Evolutionary conservation across 176 grass and related monocot genomes (phyloP).

Genomic region (Leersia perrieri): DNA sequence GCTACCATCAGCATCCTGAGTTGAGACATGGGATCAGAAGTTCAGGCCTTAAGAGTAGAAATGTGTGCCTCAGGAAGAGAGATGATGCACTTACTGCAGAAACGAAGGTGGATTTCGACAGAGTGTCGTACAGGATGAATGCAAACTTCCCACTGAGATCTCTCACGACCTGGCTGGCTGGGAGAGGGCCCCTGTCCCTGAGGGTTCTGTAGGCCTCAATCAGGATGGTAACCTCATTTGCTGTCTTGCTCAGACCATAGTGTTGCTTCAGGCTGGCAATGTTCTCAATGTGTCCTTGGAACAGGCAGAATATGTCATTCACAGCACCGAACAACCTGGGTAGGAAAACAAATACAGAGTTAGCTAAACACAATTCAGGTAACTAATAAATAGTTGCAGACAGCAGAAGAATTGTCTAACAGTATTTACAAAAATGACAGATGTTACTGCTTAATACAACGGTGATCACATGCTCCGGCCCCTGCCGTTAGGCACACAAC

Average conservation of each 20-base stretch:
- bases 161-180: slow-evolving; percentile 90
- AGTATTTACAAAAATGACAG: not conserved
- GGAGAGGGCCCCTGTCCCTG: slow-evolving; percentile 80
- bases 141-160: slow-evolving; percentile 78
- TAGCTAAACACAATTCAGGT: not conserved
- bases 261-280: slow-evolving; percentile 83
- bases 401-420: not conserved
- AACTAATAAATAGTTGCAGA: not conserved
- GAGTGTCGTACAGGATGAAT: slow-evolving; percentile 77
- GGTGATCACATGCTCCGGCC: not conserved
- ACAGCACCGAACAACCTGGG: slow-evolving; percentile 73
- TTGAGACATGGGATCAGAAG: not conserved
- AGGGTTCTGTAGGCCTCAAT: slow-evolving; percentile 91
- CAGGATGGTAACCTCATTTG: slow-evolving; percentile 78
- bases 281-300: slow-evolving; percentile 84
- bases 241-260: slow-evolving; percentile 80
- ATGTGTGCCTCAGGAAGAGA: not conserved
- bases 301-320: slow-evolving; percentile 90
- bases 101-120: slow-evolving; percentile 76
- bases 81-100: slow-evolving; percentile 58
- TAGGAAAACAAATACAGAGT: slow-evolving; percentile 11
- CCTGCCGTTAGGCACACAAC: no score
- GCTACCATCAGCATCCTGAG: slow-evolving; percentile 61
- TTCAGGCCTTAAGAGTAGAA: not conserved
- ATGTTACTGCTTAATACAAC: not conserved